Evolutionary conservation across 1,139 yeast genomes (phyloP).

Genomic region (Zygosaccharomyces sapae): DNA sequence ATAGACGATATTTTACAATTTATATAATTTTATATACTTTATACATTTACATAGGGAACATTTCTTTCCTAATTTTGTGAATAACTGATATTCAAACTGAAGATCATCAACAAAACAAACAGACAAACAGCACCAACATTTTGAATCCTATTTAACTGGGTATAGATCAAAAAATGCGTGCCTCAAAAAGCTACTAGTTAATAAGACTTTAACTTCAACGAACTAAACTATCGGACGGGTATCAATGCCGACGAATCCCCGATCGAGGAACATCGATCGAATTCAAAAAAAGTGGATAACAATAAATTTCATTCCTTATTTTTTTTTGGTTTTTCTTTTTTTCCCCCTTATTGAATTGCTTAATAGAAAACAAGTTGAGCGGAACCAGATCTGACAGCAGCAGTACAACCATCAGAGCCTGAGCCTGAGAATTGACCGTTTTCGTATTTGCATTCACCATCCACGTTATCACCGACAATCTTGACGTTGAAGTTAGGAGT

Average conservation of each 20-base stretch:
- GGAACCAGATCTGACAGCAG: conserved; percentile 74
- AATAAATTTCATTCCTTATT: neutral
- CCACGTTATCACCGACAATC: conserved; percentile 66
- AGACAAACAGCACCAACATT: neutral
- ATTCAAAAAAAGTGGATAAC: neutral
- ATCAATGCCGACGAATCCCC: conserved; percentile 3
- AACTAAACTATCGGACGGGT: conserved; percentile 9
- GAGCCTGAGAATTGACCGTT: conserved; percentile 75
- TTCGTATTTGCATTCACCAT: conserved; percentile 77
- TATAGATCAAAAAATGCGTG: neutral
- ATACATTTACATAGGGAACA: neutral
- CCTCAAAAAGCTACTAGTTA: neutral
- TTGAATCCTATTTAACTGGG: neutral
- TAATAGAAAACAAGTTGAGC: conserved; percentile 48
- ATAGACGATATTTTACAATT: neutral
- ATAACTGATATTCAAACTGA: neutral
- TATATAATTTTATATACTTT: neutral
- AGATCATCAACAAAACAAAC: neutral
- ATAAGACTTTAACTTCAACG: conserved; percentile 6
- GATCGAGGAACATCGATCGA: neutral
- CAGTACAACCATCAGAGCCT: conserved; percentile 82
- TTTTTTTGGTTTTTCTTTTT: too few species aligned
- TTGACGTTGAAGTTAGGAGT: conserved; percentile 82
- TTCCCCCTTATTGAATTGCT: neutral
- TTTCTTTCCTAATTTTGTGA: too few species aligned